Evolutionary conservation across 805 yeast species (phyloP), one percentile per base, ranked within the genome.

Genomic region (Saturnispora saitoi): DNA sequence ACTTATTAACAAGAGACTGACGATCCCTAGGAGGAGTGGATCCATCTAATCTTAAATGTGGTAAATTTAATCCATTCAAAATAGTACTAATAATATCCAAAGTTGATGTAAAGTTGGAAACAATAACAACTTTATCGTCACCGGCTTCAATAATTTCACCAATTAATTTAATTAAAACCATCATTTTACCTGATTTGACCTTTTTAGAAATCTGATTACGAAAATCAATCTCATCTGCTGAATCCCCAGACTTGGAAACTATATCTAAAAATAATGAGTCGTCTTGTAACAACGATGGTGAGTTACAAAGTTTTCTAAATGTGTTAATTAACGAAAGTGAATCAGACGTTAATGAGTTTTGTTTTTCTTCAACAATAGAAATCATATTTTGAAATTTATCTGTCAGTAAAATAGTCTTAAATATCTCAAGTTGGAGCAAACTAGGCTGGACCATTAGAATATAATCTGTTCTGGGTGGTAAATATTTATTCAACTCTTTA

Each of bases 71-170:
- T 11, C 76, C 71, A 6, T 63, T 63, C 39, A 89, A 58, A 3
- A 83, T 55, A 4, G 66, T 63, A 58, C 87, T 88, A 15, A 90
- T 65, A 4, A 93, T 64, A 59, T 91, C 95, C 31, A 91, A 70
- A 0, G 96, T 88, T 57, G 86, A 83, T 0, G 97, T 91, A 53
- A 81, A 90, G 53, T 91, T 88, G 0, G 96, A 89, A 1, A 90
- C 85, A 24, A 91, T 64, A 1, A 91, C 96, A 2, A 83, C 78
- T 60, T 90, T 91, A 58, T 91, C 97, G 6, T 71, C 67, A 3
- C 58, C 54, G 2, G 57, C 50, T 26, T 63, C 61, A 2, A 87
- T 71, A 40, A 75, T 75, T 2, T 69, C 61, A 11, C 39, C 14
- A 4, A 93, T 54, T 9, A 90, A 61, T 2, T 76, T 72, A 31